Base-by-base conservation (phyloP, 441 rosid species). In the Adansonia grandidieri region DNA sequence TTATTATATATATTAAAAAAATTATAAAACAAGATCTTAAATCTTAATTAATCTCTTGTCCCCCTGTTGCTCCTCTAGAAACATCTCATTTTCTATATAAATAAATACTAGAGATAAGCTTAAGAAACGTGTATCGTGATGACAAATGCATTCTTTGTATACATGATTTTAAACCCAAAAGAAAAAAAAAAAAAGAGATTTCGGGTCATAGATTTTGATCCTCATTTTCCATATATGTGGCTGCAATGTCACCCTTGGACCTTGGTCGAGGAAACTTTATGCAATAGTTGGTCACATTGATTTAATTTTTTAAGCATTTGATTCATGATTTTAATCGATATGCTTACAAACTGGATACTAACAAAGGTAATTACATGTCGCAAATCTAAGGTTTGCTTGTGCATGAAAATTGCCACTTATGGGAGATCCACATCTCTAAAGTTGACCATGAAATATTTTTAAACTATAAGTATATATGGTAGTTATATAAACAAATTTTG, bases 341-440 rank as follows among this genome's bases (percentile, higher is more conserved):
- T 22, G 84, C 77, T 80, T 84, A 73, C 83, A 78, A 78, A 75
- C 47, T 47, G 9, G 2, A 61, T 51, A 60, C 76, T 44, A 6
- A 50, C 81, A 78, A 76, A 65, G 84, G 84, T 76, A 85, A 85
- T 81, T 86, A 85, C 85, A 65, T 89, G 90, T 88, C 85, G 67
- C 77, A 64, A 75, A 56, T 80, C 74, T 75, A 73, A 76, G 87
- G 85, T 66, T 77, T 85, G 81, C 84, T 84, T 86, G 79, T 83
- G 79, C 85, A 80, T 70, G 77, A 63, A 81, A 44, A 4, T 84
- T 88, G 47, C 85, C 82, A 61, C 62, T 72, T 82, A 53, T 76
- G 42, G 71, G 56, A 40, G 24, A 82, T 71, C 45, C 50, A 76
- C 77, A 53, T 76, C 47, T 17, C 9, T 32, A 76, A 13, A 81